These are phyloP conservation scores for Rhodotorula taiwanensis DNA, from an alignment of 768 basidiomycete genomes.

Conservation along the genomic window DNA sequence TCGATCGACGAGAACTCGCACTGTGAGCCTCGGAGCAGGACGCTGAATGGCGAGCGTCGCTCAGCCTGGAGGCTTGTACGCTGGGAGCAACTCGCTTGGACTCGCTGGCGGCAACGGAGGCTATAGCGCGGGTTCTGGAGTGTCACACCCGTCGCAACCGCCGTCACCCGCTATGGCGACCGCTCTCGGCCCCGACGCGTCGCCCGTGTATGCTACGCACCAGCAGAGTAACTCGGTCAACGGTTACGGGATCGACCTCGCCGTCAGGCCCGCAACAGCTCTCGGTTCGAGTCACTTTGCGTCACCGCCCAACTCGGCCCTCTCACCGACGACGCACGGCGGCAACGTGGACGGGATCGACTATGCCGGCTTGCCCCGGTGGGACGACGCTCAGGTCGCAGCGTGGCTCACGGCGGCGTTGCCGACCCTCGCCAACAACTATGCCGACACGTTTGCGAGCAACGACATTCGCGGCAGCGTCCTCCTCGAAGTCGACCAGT, in stretches of 20 bases:
- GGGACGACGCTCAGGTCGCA: slow-evolving; percentile 48
- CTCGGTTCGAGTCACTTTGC: slow-evolving; percentile 5
- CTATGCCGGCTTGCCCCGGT: slow-evolving; percentile 41
- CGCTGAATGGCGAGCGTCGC: too few species aligned
- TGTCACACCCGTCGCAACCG: too few species aligned
- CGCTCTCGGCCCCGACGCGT: too few species aligned
- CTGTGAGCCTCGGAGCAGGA: too few species aligned
- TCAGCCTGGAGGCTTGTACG: too few species aligned
- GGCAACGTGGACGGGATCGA: slow-evolving; percentile 30
- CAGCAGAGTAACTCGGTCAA: slow-evolving; percentile 11
- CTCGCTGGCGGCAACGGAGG: too few species aligned
- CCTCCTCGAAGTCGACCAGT: slow-evolving; percentile 81
- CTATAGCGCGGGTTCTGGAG: too few species aligned
- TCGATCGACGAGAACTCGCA: too few species aligned
- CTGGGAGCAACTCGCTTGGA: too few species aligned
- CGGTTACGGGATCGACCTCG: slow-evolving; percentile 14
- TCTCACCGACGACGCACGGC: background rate
- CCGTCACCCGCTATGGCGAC: too few species aligned
- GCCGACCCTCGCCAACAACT: slow-evolving; percentile 15
- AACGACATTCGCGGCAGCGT: slow-evolving; percentile 92
- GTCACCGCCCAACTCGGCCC: background rate
- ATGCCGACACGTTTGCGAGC: slow-evolving; percentile 59
- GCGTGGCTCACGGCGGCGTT: slow-evolving; percentile 62
- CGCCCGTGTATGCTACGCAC: slow-evolving; percentile 20
- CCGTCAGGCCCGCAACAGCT: slow-evolving; percentile 11